These are phyloP conservation scores for Penicillium egyptiacum DNA, from an alignment of 495 filamentous ascomycete species.

Conservation along the genomic window DNA sequence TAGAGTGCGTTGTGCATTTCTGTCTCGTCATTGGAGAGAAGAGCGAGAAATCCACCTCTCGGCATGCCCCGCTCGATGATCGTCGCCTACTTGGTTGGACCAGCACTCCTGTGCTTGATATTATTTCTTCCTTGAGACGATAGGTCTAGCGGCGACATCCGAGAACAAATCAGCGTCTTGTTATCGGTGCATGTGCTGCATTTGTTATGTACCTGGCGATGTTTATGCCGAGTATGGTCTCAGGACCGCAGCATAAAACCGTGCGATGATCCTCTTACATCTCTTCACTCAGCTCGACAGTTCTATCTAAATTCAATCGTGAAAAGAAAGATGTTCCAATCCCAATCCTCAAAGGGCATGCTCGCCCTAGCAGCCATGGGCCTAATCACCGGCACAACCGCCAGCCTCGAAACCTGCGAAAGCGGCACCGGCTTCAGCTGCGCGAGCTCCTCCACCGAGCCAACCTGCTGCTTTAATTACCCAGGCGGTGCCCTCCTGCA, in stretches of 20 bases:
- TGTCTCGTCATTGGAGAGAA: neutral
- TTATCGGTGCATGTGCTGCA: conserved; percentile 39
- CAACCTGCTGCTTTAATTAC: conserved; percentile 73
- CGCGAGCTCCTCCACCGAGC: conserved; percentile 37
- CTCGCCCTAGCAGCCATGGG: conserved; percentile 31
- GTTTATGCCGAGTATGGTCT: conserved; percentile 1
- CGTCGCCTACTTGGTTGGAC: conserved; percentile 9
- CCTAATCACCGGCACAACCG: conserved; percentile 24
- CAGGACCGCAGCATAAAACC: neutral
- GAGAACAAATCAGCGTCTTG: conserved; percentile 38
- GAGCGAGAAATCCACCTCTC: neutral
- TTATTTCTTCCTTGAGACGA: neutral
- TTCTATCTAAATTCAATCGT: neutral
- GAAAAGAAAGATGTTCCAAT: conserved; percentile 7
- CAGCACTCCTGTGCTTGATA: neutral
- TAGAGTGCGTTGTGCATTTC: conserved; percentile 2
- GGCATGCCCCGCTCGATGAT: conserved; percentile 5
- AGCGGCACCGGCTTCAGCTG: conserved; percentile 39
- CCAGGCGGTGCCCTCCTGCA: conserved; percentile 71
- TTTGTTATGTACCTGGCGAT: conserved; percentile 18
- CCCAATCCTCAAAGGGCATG: conserved; percentile 24
- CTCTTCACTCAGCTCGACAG: neutral
- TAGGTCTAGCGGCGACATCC: conserved; percentile 21
- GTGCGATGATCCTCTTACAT: neutral
- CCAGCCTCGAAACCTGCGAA: conserved; percentile 30